Percentiles rank a stretch among this genome's conserved stretches.
Conservation (phyloP, 1,284 basidiomycete genomes). For the Apiotrichum sp. region DNA sequence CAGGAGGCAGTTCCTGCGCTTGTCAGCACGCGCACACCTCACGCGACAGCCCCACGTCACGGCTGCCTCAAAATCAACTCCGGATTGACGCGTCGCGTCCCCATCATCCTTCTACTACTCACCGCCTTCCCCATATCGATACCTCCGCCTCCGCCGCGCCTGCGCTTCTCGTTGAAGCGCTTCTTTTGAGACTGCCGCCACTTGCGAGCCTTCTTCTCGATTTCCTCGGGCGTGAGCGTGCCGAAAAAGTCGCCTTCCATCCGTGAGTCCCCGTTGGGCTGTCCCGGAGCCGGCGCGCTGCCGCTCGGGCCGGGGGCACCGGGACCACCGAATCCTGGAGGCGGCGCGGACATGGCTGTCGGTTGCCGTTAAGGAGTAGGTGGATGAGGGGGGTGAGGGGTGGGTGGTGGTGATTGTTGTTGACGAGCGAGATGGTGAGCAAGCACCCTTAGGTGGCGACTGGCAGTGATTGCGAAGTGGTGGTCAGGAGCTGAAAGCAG, state of each 20-base stretch:
- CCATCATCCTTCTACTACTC: constrained; percentile 17
- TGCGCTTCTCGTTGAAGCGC: constrained; percentile 44
- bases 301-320: neutral
- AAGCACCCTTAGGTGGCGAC: too few relatives aligned
- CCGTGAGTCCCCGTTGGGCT: constrained; percentile 26
- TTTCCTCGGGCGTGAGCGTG: constrained; percentile 42
- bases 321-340: constrained; percentile 41
- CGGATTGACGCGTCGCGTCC: too few relatives aligned
- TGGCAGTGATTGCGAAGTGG: too few relatives aligned
- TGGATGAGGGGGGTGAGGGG: neutral
- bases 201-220: constrained; percentile 48
- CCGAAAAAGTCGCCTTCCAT: constrained; percentile 46
- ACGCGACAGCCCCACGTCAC: neutral
- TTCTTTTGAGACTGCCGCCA: constrained; percentile 45
- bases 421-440: neutral
- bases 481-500: too few relatives aligned
- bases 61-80: too few relatives aligned
- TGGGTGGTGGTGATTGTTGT: neutral
- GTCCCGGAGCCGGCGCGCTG: constrained; percentile 24
- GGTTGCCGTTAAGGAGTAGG: neutral
- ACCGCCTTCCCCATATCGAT: constrained; percentile 48
- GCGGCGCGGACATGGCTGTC: constrained; percentile 41
- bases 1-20: constrained; percentile 43
- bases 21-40: neutral
- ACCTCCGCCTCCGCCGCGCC: constrained; percentile 44